Evolutionary conservation across 192 early-diverging fungal species (phyloP).

Genomic region (Coemansia sp.): DNA sequence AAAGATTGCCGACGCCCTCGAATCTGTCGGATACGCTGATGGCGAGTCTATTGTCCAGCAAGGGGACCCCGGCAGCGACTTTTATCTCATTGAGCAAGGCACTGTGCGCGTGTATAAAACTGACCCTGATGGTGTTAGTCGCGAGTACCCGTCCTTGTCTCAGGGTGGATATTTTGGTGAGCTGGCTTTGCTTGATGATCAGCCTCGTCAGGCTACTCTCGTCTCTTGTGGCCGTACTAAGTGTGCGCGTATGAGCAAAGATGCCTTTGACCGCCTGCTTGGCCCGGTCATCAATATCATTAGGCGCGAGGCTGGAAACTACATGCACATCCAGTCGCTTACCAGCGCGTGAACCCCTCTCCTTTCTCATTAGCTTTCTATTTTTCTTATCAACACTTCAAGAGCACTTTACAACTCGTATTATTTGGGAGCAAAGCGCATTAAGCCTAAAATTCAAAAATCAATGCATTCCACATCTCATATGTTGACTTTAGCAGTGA

Average conservation of each 20-base stretch:
- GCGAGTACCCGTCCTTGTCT: conserved; percentile 65
- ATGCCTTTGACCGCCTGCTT: conserved; percentile 91
- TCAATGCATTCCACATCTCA: no score
- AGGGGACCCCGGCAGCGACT: conserved; percentile 91
- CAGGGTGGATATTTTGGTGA: conserved; percentile 99
- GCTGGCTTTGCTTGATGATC: conserved; percentile 92
- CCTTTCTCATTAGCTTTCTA: conserved; percentile 6
- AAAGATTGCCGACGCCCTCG: conserved; percentile 98
- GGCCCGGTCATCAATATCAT: conserved; percentile 96
- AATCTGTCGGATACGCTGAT: conserved; percentile 86
- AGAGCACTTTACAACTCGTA: no score
- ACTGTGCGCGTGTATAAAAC: conserved; percentile 79
- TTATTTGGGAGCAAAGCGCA: no score
- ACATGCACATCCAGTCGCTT: conserved; percentile 59
- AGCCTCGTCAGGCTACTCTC: conserved; percentile 90
- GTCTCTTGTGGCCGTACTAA: conserved; percentile 84
- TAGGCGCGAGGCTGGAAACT: conserved; percentile 92
- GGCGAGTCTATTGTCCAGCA: conserved; percentile 83
- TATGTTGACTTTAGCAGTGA: no score
- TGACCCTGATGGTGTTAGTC: conserved; percentile 77
- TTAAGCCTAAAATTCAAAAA: no score
- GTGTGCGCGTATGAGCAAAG: conserved; percentile 93
- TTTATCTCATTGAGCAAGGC: conserved; percentile 95
- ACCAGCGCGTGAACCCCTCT: background rate
- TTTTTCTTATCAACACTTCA: background rate